phyloP scores from a whole-genome alignment of 2,329 filamentous ascomycete genomes.

The Basipetospora chlamydospora region DNA sequence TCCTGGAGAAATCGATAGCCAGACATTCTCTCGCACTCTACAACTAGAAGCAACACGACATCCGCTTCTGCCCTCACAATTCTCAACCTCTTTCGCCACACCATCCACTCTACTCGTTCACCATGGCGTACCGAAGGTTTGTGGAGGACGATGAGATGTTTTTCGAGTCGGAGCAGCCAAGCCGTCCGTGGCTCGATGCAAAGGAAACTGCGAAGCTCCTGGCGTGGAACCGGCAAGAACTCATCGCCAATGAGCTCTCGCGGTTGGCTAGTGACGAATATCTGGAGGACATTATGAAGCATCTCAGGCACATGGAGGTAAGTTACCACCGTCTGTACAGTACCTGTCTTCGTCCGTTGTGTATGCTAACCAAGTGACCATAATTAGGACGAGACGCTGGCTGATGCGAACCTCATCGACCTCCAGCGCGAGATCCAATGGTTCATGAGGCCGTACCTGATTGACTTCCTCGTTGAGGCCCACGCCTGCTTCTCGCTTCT shows the following conservation, averaged over 20 bases:
- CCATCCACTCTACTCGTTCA: slow-evolving; percentile 13
- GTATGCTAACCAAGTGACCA: not conserved
- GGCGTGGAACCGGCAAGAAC: slow-evolving; percentile 71
- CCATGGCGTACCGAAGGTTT: slow-evolving; percentile 28
- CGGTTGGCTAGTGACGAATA: slow-evolving; percentile 78
- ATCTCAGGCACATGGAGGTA: slow-evolving; percentile 92
- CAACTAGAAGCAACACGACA: slow-evolving; percentile 9
- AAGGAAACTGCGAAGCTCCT: slow-evolving; percentile 66
- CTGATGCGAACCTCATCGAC: slow-evolving; percentile 94
- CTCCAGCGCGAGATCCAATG: slow-evolving; percentile 99
- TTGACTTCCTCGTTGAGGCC: slow-evolving; percentile 96
- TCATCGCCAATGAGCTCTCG: slow-evolving; percentile 79
- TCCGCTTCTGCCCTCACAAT: slow-evolving; percentile 10
- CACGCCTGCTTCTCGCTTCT: slow-evolving; percentile 89
- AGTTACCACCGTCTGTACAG: slow-evolving; percentile 12
- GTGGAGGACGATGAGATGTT: slow-evolving; percentile 30
- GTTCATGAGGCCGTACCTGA: slow-evolving; percentile 93
- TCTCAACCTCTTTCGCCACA: slow-evolving; percentile 7
- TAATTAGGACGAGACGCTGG: slow-evolving; percentile 61
- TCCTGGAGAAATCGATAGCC: slow-evolving; percentile 34
- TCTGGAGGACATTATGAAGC: slow-evolving; percentile 81
- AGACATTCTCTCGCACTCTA: slow-evolving; percentile 26
- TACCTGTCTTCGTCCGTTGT: not conserved
- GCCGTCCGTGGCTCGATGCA: slow-evolving; percentile 44
- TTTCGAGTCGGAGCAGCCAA: slow-evolving; percentile 40